phyloP scores from a whole-genome alignment of 768 basidiomycete species.

The Pleurotus tuber-regium region DNA sequence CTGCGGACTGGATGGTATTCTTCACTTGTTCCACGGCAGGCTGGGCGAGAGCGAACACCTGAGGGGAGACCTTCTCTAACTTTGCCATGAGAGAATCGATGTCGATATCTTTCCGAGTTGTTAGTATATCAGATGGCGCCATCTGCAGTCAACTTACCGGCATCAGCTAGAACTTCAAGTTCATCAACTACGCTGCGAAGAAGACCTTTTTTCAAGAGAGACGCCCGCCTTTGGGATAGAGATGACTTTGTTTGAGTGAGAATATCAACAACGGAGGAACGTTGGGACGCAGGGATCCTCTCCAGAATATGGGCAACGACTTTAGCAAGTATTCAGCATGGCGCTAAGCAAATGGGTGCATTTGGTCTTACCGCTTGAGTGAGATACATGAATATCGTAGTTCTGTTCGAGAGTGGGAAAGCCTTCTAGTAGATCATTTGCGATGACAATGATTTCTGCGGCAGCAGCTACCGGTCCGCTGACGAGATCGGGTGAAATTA shows the following conservation, averaged over 20 bases:
- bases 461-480: conserved; percentile 65
- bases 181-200: conserved; percentile 68
- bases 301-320: conserved; percentile 66
- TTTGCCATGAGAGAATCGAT: conserved; percentile 52
- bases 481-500: conserved; percentile 71
- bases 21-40: conserved; percentile 61
- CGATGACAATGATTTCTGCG: conserved; percentile 71
- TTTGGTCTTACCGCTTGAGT: conserved; percentile 62
- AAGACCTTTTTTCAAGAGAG: conserved; percentile 68
- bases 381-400: conserved; percentile 79
- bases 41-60: conserved; percentile 44
- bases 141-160: conserved; percentile 36
- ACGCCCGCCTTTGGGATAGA: conserved; percentile 64
- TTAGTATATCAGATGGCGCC: background rate
- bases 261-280: conserved; percentile 58
- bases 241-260: conserved; percentile 65
- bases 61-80: conserved; percentile 60
- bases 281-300: conserved; percentile 57
- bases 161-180: conserved; percentile 65
- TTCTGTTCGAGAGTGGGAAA: conserved; percentile 68
- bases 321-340: conserved; percentile 25
- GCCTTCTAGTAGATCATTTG: conserved; percentile 61
- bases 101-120: conserved; percentile 49
- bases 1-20: conserved; percentile 56
- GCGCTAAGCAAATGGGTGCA: background rate